These are phyloP conservation scores for Tetracladium setigerum DNA, from an alignment of 495 filamentous ascomycete species.

Conservation along the genomic window DNA sequence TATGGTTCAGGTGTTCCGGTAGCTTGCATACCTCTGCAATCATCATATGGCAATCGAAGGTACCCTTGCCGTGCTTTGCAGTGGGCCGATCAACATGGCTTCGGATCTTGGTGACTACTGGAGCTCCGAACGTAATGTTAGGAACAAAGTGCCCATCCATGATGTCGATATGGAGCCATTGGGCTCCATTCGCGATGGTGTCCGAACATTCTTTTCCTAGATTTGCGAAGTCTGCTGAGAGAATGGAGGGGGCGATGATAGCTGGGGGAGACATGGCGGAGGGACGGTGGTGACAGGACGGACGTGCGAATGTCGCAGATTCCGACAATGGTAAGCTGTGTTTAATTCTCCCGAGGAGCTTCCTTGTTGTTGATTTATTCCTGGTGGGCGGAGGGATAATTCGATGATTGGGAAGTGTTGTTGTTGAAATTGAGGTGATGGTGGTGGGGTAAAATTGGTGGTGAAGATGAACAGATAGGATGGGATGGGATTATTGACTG, in stretches of 20 bases:
- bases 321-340: no score
- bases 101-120: constrained; percentile 90
- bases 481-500: no score
- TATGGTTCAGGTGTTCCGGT: background rate
- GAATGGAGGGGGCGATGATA: constrained; percentile 94
- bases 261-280: constrained; percentile 71
- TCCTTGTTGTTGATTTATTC: no score
- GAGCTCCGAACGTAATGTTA: constrained; percentile 93
- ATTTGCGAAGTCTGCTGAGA: constrained; percentile 88
- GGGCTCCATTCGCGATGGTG: constrained; percentile 74
- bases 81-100: constrained; percentile 63
- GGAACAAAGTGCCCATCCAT: constrained; percentile 99
- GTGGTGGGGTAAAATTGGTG: no score
- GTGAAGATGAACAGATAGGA: no score
- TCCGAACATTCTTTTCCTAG: constrained; percentile 76
- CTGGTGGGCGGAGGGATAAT: no score
- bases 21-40: constrained; percentile 79
- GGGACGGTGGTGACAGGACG: no score
- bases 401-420: no score
- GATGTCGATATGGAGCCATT: constrained; percentile 88
- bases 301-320: no score
- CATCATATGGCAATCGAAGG: constrained; percentile 99
- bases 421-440: no score
- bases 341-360: no score
- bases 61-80: constrained; percentile 59